Conservation (phyloP, 2,329 filamentous ascomycete species). For the Sporothrix brasiliensis region DNA sequence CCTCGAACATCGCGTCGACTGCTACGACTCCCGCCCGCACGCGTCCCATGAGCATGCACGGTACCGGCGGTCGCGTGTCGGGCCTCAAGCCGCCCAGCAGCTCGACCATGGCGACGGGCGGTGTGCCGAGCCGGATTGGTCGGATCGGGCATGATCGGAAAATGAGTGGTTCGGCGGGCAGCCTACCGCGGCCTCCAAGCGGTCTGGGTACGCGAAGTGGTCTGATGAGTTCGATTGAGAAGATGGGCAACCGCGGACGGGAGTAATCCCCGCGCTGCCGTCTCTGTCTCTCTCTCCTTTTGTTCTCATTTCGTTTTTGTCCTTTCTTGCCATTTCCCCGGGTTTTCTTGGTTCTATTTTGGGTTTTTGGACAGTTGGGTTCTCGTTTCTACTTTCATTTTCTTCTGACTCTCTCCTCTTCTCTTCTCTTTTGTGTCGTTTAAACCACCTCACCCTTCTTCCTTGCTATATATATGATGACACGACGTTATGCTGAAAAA, state of each 20-base stretch:
- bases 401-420: not conserved
- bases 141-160: conserved; percentile 51
- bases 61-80: conserved; percentile 42
- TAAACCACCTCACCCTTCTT: conserved; percentile 13
- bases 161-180: conserved; percentile 46
- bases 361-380: not conserved
- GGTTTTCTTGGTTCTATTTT: conserved; percentile 9
- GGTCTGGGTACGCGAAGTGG: conserved; percentile 61
- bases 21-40: conserved; percentile 37
- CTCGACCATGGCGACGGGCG: conserved; percentile 38
- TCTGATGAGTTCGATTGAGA: conserved; percentile 83
- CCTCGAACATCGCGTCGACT: conserved; percentile 34
- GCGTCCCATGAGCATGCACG: conserved; percentile 36
- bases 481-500: conserved; percentile 32
- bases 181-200: conserved; percentile 55
- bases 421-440: conserved; percentile 2
- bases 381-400: not conserved
- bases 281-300: not conserved
- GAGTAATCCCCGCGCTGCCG: conserved; percentile 36
- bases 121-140: conserved; percentile 53
- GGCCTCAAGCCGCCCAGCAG: conserved; percentile 65
- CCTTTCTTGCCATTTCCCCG: not conserved
- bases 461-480: conserved; percentile 31
- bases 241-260: conserved; percentile 70
- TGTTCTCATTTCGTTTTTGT: not conserved